These are phyloP conservation scores for Bacterosira constricta DNA, from an alignment of 108 stramenopile species.

Conservation along the genomic window DNA sequence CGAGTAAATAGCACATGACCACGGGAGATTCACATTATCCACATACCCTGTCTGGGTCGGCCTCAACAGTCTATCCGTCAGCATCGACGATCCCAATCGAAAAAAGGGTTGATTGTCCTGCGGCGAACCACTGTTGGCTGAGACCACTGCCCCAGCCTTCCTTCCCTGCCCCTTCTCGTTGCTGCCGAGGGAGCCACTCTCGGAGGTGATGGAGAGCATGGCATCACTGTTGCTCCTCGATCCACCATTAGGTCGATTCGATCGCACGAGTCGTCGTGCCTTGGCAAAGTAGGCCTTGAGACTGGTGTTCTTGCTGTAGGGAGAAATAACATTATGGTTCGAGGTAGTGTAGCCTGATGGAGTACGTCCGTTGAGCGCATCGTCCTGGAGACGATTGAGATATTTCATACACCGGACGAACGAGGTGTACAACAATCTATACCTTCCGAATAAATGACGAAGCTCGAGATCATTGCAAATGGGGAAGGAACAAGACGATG, in stretches of 20 bases:
- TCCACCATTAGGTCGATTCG: conserved; percentile 11
- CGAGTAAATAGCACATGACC: conserved; percentile 88
- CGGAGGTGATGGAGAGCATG: conserved; percentile 23
- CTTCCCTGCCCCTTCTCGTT: conserved; percentile 17
- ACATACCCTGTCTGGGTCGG: conserved; percentile 62
- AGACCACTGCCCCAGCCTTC: conserved; percentile 1
- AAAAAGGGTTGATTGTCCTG: conserved; percentile 18
- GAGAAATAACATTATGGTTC: conserved; percentile 46
- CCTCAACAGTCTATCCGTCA: conserved; percentile 70
- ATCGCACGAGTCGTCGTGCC: conserved; percentile 32
- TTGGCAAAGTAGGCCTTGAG: conserved; percentile 47
- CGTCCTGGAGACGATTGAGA: conserved; percentile 69
- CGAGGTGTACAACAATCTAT: conserved; percentile 74
- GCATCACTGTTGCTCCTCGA: conserved; percentile 20
- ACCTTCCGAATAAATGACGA: conserved; percentile 59
- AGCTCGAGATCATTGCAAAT: conserved; percentile 40
- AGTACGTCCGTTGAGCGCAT: conserved; percentile 58
- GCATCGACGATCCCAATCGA: conserved; percentile 64
- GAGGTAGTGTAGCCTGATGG: conserved; percentile 40
- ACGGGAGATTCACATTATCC: conserved; percentile 65
- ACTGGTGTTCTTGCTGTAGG: conserved; percentile 34
- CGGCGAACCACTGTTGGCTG: neutral
- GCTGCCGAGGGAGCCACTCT: conserved; percentile 18
- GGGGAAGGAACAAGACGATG: conserved; percentile 30
- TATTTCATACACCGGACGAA: conserved; percentile 83